phyloP scores from a whole-genome alignment of 177 flowering plant species.

The Telopea speciosissima region DNA sequence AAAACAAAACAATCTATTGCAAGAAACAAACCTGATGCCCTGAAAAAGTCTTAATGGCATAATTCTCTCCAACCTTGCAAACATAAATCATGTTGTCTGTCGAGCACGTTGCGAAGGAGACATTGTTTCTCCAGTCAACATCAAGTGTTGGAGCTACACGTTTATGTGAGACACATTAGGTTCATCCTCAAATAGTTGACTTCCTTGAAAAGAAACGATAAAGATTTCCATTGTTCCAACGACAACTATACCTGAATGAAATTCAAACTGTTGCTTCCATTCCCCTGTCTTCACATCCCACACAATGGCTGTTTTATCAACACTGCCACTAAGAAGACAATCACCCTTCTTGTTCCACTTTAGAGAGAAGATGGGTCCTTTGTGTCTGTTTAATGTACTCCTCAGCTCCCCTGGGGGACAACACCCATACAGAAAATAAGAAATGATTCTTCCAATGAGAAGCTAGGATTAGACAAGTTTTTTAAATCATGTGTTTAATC shows the following conservation, averaged over 20 bases:
- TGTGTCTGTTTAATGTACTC: conserved; percentile 76
- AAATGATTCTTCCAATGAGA: background rate
- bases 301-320: conserved; percentile 93
- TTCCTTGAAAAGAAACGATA: background rate
- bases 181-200: background rate
- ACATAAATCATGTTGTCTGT: conserved; percentile 93
- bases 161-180: background rate
- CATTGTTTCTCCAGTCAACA: conserved; percentile 97
- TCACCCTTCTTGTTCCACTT: conserved; percentile 99
- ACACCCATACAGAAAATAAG: background rate
- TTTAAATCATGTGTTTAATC: background rate
- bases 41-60: conserved; percentile 65
- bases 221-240: background rate
- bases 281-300: conserved; percentile 96
- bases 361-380: conserved; percentile 87
- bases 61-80: conserved; percentile 87
- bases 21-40: conserved; percentile 78
- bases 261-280: conserved; percentile 90
- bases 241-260: conserved; percentile 60
- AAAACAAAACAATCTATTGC: background rate
- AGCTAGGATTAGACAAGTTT: background rate
- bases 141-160: conserved; percentile 88
- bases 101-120: conserved; percentile 90
- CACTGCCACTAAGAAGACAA: conserved; percentile 92
- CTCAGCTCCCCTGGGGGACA: conserved; percentile 60